Percentiles rank a stretch among this genome's conserved stretches.
Evolutionary conservation across 352 stramenopile genomes (phyloP).

Genomic region (Pythium rhizo-oryzae): DNA sequence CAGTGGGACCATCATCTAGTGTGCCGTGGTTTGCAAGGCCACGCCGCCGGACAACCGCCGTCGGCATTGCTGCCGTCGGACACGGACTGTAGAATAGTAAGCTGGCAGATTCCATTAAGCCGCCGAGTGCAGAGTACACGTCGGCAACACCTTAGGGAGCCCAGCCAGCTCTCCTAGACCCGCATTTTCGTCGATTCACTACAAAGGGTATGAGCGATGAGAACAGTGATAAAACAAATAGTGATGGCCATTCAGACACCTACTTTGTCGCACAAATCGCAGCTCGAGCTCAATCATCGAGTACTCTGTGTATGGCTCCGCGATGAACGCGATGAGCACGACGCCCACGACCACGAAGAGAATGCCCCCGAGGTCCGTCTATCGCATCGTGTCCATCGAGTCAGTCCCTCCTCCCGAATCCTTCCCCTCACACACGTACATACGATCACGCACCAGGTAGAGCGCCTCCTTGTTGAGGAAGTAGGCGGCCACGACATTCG

Average conservation of each 20-base stretch:
- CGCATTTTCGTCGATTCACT: no score
- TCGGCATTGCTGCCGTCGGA: no score
- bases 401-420: neutral
- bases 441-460: constrained; percentile 56
- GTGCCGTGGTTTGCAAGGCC: no score
- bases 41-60: no score
- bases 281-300: constrained; percentile 81
- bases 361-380: constrained; percentile 84
- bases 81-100: no score
- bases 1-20: no score
- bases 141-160: no score
- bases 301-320: constrained; percentile 86
- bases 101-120: no score
- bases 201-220: no score
- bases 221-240: neutral
- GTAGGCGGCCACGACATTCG: constrained; percentile 88
- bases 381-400: neutral
- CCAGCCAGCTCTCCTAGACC: no score
- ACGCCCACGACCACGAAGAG: constrained; percentile 88
- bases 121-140: no score
- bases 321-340: constrained; percentile 86
- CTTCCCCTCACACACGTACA: neutral
- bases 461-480: constrained; percentile 84
- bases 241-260: neutral
- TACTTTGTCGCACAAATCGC: constrained; percentile 79